Conservation (phyloP, 176 grass and related monocot genomes). For the Lolium multiflorum region DNA sequence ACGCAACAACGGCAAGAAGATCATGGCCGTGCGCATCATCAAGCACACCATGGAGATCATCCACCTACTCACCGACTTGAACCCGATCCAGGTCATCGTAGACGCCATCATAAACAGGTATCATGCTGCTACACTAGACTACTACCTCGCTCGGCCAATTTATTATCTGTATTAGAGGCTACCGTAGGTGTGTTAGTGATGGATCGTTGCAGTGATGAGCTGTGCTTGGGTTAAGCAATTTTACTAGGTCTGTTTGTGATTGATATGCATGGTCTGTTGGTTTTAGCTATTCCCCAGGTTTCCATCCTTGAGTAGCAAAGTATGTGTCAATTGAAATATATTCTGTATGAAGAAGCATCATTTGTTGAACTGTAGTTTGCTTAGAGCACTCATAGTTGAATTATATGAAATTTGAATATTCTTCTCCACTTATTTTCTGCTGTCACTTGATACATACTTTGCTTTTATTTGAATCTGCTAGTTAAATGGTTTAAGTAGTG, state of each 20-base stretch:
- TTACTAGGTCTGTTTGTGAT: background rate
- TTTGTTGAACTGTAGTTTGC: background rate
- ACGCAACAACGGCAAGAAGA: conserved; percentile 88
- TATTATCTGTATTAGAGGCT: too few species aligned
- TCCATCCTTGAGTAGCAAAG: background rate
- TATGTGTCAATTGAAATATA: background rate
- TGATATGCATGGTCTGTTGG: background rate
- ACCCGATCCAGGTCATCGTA: too few species aligned
- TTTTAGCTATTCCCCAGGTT: background rate
- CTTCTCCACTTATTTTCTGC: too few species aligned
- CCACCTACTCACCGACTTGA: too few species aligned
- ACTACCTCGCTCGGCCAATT: too few species aligned
- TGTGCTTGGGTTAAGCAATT: background rate
- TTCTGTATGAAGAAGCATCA: background rate
- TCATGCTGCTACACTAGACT: too few species aligned
- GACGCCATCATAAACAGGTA: too few species aligned
- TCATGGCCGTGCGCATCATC: conserved; percentile 81
- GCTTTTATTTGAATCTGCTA: too few species aligned
- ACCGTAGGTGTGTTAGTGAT: too few species aligned
- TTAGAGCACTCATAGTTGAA: background rate
- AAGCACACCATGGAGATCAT: conserved; percentile 33
- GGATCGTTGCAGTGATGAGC: background rate
- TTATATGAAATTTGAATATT: background rate
- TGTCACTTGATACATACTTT: too few species aligned
- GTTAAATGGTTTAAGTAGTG: background rate